Evolutionary conservation across 805 yeast species (phyloP).

Genomic region (Lipomyces anomalus): DNA sequence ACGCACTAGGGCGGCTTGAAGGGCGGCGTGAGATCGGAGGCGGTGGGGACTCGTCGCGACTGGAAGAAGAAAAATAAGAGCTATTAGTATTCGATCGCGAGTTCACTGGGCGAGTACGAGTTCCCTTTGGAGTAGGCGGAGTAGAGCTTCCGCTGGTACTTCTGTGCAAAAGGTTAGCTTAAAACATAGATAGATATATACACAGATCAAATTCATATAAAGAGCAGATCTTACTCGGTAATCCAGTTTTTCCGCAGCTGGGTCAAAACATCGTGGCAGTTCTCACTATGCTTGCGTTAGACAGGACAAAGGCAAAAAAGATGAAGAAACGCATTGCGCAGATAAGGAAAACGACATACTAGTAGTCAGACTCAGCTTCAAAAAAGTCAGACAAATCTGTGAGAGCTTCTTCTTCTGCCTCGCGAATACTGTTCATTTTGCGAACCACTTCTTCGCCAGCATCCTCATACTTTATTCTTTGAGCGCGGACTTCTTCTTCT

Average conservation of each 20-base stretch:
- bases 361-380: conserved; percentile 24
- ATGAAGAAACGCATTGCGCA: too few species aligned
- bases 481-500: conserved; percentile 28
- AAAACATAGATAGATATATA: background rate
- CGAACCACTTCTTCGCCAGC: conserved; percentile 26
- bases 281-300: too few species aligned
- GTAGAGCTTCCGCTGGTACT: conserved; percentile 2
- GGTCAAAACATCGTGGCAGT: conserved; percentile 15
- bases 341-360: background rate
- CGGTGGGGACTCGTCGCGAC: conserved; percentile 11
- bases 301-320: too few species aligned
- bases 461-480: conserved; percentile 26
- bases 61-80: conserved; percentile 5
- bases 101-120: conserved; percentile 19
- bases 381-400: conserved; percentile 21
- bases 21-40: conserved; percentile 17
- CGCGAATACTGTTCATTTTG: conserved; percentile 25
- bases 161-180: background rate
- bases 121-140: conserved; percentile 9
- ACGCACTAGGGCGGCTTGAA: conserved; percentile 9
- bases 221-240: conserved; percentile 7
- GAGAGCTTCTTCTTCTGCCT: conserved; percentile 21
- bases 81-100: too few species aligned
- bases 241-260: conserved; percentile 20
- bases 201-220: background rate